Base-by-base conservation (phyloP, 352 stramenopile genomes). In the Pythium apleroticum region DNA sequence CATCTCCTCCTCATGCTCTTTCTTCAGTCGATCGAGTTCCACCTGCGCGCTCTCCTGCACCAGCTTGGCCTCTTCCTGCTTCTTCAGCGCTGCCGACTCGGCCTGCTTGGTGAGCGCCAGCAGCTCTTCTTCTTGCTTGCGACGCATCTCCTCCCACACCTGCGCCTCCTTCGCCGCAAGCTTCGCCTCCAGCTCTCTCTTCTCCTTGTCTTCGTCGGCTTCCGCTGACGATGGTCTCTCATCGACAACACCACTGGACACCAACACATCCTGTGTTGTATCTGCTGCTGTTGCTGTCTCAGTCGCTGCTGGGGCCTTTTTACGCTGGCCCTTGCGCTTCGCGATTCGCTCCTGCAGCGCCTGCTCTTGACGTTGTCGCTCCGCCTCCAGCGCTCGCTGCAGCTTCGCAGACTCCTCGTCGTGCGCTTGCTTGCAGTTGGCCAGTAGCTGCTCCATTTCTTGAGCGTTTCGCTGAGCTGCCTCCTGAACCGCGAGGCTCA, bases 1-100 rank as follows among this genome's bases (percentile, higher is more conserved):
- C 65, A 92, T 72, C 48, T 92, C 81, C 22, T 66, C 61, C 52
- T 89, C 80, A 28, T 92, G 84, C 49, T 89, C 80, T 14, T 77
- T 56, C 49, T 86, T 83, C 25, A 92, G 57, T 3, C 84, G 76
- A 17, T 72, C 70, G 49, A 89, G 73, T 59, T 92, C 84, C 22
- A 77, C 62, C 52, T 90, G 52, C 15, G 57, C 56, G 19, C 58
- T 71, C 41, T 66, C 64, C 15, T 71, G 57, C 3, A 63, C 53
- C 8, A 60, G 25, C 52, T 63, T 61, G 4, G 57, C 64, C 12
- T 71, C 58, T 11, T 66, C 49, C 19, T 66, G 64, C 57, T 71
- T 65, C 27, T 55, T 48, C 1, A 46, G 41, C 8, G 64, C 64
- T 1, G 56, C 52, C 15, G 28, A 45, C 15, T 71, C 62, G 12